Evolutionary conservation across 176 grass and related monocot genomes (phyloP).

Genomic region (Pontederia paniculata): DNA sequence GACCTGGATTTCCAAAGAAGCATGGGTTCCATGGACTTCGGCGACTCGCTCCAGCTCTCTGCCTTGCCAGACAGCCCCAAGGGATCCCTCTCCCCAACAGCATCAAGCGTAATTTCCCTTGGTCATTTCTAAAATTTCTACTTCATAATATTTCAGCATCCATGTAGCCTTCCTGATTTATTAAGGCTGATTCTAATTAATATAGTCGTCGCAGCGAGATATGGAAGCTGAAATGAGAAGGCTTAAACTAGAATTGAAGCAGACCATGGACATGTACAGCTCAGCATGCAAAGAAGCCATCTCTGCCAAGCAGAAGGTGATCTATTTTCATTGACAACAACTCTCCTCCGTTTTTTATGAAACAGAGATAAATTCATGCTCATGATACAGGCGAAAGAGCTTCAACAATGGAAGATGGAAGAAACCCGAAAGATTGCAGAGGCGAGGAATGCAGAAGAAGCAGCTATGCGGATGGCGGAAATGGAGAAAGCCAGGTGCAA

Average conservation of each 20-base stretch:
- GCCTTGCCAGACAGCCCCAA: slow-evolving; percentile 16
- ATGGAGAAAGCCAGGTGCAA: slow-evolving; percentile 77
- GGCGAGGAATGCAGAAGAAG: slow-evolving; percentile 53
- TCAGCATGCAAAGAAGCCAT: slow-evolving; percentile 85
- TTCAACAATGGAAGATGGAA: slow-evolving; percentile 59
- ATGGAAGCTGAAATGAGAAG: slow-evolving; percentile 74
- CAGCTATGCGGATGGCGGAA: slow-evolving; percentile 44
- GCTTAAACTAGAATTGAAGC: slow-evolving; percentile 68
- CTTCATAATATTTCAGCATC: neutral
- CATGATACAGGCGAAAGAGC: slow-evolving; percentile 43
- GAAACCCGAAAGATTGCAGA: slow-evolving; percentile 59
- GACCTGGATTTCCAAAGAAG: slow-evolving; percentile 49
- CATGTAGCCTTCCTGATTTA: neutral
- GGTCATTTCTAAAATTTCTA: neutral
- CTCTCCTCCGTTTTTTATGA: neutral
- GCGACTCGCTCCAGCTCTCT: slow-evolving; percentile 32
- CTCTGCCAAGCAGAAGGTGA: slow-evolving; percentile 54
- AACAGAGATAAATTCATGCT: too few species aligned
- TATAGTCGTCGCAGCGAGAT: slow-evolving; percentile 34
- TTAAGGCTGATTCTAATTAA: too few species aligned
- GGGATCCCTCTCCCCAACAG: slow-evolving; percentile 37
- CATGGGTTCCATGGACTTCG: slow-evolving; percentile 46
- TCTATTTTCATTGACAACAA: too few species aligned
- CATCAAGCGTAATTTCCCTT: slow-evolving; percentile 26
- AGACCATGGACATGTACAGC: slow-evolving; percentile 98